Conservation (phyloP, 1,139 yeast species). For the Candida anutae region DNA sequence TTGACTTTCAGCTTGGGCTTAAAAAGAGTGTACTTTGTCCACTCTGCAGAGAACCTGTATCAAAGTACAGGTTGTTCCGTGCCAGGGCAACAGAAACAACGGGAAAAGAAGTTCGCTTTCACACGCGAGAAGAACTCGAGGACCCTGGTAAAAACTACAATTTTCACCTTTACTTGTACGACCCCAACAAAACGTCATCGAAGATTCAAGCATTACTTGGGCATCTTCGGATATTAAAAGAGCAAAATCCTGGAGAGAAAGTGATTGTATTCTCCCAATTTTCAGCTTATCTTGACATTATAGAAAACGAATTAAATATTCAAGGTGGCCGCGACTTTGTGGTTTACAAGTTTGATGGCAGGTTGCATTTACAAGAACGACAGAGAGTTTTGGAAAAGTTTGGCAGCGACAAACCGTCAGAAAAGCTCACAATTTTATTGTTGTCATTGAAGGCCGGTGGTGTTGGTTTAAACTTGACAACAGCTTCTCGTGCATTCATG, state of each 20-base stretch:
- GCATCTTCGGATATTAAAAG: constrained; percentile 48
- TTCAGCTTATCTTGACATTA: constrained; percentile 71
- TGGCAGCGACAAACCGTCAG: constrained; percentile 18
- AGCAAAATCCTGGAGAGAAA: constrained; percentile 56
- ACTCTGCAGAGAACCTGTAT: constrained; percentile 43
- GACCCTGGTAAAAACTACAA: constrained; percentile 16
- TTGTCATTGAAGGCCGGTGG: constrained; percentile 92
- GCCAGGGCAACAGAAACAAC: constrained; percentile 21
- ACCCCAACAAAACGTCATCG: constrained; percentile 54
- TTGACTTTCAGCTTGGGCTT: constrained; percentile 37
- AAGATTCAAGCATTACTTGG: constrained; percentile 65
- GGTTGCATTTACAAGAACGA: constrained; percentile 62
- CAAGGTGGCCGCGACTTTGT: constrained; percentile 37
- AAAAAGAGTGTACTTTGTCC: constrained; percentile 45
- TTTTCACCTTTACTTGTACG: constrained; percentile 35
- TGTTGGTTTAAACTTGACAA: constrained; percentile 83
- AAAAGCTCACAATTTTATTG: constrained; percentile 49
- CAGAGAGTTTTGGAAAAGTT: constrained; percentile 54
- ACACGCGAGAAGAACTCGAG: constrained; percentile 14
- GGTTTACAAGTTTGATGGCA: constrained; percentile 72
- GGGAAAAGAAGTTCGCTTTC: constrained; percentile 27
- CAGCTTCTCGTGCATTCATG: constrained; percentile 80
- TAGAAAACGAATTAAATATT: constrained; percentile 51
- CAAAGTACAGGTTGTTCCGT: constrained; percentile 37
- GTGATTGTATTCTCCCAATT: constrained; percentile 90